These are phyloP conservation scores for Haematococcus sp. DNA, from an alignment of 139 green algal genomes.

Conservation along the genomic window DNA sequence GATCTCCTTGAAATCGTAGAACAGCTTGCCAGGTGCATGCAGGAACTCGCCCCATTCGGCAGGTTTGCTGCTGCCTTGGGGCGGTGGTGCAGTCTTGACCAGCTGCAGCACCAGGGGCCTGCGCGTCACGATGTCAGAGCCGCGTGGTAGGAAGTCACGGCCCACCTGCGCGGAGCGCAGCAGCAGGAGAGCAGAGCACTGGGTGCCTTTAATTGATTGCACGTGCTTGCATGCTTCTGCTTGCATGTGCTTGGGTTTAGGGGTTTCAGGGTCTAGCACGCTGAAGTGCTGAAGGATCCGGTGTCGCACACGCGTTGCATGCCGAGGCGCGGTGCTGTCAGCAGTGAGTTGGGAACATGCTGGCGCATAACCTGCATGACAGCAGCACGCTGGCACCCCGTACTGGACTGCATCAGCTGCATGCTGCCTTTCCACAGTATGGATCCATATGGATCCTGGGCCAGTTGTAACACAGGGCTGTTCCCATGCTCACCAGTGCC, in stretches of 20 bases:
- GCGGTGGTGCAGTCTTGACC: slow-evolving; percentile 53
- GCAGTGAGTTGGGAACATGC: too few relatives aligned
- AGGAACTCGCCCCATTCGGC: slow-evolving; percentile 96
- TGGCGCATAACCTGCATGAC: too few relatives aligned
- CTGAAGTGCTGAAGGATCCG: too few relatives aligned
- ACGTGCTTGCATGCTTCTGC: neutral
- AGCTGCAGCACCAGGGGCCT: slow-evolving; percentile 86
- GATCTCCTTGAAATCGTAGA: slow-evolving; percentile 89
- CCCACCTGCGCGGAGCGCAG: slow-evolving; percentile 63
- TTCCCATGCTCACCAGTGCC: slow-evolving; percentile 70
- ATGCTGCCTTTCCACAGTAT: too few relatives aligned
- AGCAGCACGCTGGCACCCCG: too few relatives aligned
- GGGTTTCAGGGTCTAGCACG: too few relatives aligned
- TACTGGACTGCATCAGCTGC: too few relatives aligned
- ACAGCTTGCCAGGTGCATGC: slow-evolving; percentile 82
- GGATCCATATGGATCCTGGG: too few relatives aligned
- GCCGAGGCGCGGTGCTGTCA: too few relatives aligned
- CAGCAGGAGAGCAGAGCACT: neutral
- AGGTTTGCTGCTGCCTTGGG: slow-evolving; percentile 5
- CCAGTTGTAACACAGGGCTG: too few relatives aligned
- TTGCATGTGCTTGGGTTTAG: neutral
- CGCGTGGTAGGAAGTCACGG: slow-evolving; percentile 82
- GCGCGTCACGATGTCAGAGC: slow-evolving; percentile 81
- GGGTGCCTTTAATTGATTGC: neutral
- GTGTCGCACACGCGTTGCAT: too few relatives aligned